Evolutionary conservation across 1,284 basidiomycete species (phyloP), one percentile per base, ranked within the genome.

Genomic region (Schizophyllum amplum): DNA sequence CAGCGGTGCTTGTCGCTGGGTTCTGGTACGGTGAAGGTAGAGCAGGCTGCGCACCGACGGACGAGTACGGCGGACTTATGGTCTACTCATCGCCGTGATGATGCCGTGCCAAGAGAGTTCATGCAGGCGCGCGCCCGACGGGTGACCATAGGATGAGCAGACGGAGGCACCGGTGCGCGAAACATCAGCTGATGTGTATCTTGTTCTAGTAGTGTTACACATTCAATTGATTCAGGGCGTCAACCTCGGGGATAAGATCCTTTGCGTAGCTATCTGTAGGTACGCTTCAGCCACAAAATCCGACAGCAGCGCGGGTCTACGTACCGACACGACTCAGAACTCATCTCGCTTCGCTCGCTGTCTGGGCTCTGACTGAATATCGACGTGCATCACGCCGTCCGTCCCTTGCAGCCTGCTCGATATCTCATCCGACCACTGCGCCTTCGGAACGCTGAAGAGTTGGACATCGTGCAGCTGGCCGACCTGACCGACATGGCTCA

Each of bases 391-490:
- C 4, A 71, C 63, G 21, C 66, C 70, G 49, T 65, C 63, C 47
- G 72, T 55, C 1, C 57, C 60, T 2, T 51, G 58, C 53, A 70
- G 24, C 4, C 72, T 67, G 26, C 67, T 65, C 9, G 65, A 64
- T 22, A 60, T 55, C 24, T 63, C 59, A 20, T 66, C 63, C 3
- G 58, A 60, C 73, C 75, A 75, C n/a, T 72, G 66, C 4, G 65
- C 61, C 51, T 74, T 75, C 1, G 73, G 67, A 13, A 76, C 68
- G 60, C 72, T 72, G 60, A 71, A 71, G 17, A 77, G 61, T 48
- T 75, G 75, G 13, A 75, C 72, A 50, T 76, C 74, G 24, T 65
- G 48, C 56, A 77, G 62, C 58, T 67, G 66, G 23, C 74, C 75
- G 17, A 75, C 74, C 60, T 71, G 72, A 15, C 75, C 75, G 7